Evolutionary conservation across 257 asterid genomes (phyloP).

Genomic region (Scutellaria barbata): DNA sequence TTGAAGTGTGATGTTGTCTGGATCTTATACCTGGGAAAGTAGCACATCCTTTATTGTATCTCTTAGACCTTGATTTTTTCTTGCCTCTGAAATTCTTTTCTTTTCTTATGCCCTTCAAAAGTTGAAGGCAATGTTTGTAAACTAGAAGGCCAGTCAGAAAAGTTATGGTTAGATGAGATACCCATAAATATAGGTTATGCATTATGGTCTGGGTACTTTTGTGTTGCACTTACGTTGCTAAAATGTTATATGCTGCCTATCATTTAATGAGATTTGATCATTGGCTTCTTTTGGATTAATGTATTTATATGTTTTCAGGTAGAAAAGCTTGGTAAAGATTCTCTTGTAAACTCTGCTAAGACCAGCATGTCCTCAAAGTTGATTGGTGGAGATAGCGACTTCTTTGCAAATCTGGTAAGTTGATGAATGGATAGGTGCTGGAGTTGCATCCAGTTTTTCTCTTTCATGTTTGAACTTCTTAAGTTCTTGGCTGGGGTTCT

Average conservation of each 20-base stretch:
- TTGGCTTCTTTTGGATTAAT: constrained; percentile 24
- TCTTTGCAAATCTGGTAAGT: constrained; percentile 80
- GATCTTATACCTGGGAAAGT: neutral
- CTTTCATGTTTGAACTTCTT: neutral
- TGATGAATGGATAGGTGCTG: neutral
- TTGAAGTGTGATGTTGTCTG: constrained; percentile 5
- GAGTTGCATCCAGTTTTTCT: constrained; percentile 1
- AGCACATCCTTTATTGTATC: neutral
- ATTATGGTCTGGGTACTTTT: neutral
- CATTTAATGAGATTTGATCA: neutral
- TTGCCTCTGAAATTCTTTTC: neutral
- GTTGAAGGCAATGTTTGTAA: neutral
- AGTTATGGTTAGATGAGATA: constrained; percentile 1
- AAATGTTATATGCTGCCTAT: neutral
- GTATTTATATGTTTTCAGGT: constrained; percentile 51
- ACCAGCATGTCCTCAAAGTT: constrained; percentile 95
- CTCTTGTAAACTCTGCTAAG: constrained; percentile 85
- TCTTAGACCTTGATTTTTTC: constrained; percentile 1
- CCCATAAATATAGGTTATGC: neutral
- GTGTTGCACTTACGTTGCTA: neutral
- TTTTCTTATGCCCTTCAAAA: neutral
- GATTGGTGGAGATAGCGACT: constrained; percentile 78
- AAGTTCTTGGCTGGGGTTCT: neutral
- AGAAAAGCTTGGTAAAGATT: constrained; percentile 87
- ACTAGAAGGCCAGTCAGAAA: neutral